Conservation (phyloP, 805 yeast genomes). For the Metschnikowia gruessii region DNA sequence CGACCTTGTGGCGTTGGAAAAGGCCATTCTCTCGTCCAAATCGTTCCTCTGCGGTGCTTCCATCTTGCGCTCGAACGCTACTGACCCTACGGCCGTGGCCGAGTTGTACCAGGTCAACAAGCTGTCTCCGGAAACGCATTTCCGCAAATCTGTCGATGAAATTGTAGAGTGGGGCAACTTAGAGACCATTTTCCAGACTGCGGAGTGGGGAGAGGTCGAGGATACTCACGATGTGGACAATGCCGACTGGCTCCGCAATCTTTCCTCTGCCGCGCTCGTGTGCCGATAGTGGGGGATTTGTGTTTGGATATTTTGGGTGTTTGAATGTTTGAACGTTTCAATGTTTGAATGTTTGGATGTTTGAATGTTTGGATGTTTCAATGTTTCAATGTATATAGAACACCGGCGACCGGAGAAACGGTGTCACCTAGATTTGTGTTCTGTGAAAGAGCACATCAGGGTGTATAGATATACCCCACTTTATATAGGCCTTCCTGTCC, state of each 20-base stretch:
- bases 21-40: conserved; percentile 81
- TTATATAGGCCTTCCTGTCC: no score
- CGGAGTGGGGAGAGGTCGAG: conserved; percentile 97
- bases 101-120: conserved; percentile 37
- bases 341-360: no score
- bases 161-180: conserved; percentile 74
- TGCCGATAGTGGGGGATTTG: conserved; percentile 21
- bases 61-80: conserved; percentile 49
- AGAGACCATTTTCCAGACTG: conserved; percentile 82
- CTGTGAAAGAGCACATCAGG: no score
- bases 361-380: no score
- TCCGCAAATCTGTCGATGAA: conserved; percentile 55
- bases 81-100: conserved; percentile 20
- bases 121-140: conserved; percentile 27
- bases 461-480: no score
- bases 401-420: no score
- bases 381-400: no score
- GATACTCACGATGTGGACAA: conserved; percentile 98
- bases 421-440: no score
- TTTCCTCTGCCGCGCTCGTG: conserved; percentile 68
- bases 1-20: conserved; percentile 86
- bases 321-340: no score
- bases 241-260: conserved; percentile 79
- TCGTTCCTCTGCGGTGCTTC: conserved; percentile 81
- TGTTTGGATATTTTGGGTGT: no score